phyloP scores from a whole-genome alignment of 371 early-diverging fungal species.

The Encephalitozoon romaleae region DNA sequence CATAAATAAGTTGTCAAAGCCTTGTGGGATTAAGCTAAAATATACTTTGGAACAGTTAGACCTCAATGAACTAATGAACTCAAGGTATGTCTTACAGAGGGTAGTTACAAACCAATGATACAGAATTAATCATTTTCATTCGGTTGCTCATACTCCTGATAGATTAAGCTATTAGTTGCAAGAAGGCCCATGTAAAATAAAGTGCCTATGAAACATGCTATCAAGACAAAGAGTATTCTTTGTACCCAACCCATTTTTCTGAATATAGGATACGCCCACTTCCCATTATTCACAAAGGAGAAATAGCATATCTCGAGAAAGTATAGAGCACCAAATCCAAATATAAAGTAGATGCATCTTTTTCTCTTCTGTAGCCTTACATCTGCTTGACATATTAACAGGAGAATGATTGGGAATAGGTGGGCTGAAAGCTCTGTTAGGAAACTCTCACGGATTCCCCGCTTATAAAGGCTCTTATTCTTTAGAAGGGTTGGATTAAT shows the following conservation, averaged over 20 bases:
- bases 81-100: not conserved
- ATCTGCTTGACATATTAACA: not conserved
- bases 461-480: not conserved
- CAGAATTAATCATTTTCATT: not conserved
- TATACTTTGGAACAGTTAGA: not conserved
- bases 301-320: not conserved
- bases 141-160: not conserved
- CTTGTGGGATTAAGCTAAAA: not conserved
- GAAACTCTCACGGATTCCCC: not conserved
- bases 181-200: not conserved
- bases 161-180: not conserved
- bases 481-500: slow-evolving; percentile 7
- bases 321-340: not conserved
- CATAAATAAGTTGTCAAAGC: not conserved
- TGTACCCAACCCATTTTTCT: not conserved
- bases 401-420: slow-evolving; percentile 9
- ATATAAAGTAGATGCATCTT: not conserved
- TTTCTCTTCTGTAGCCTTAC: not conserved
- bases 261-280: not conserved
- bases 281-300: not conserved
- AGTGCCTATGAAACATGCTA: not conserved
- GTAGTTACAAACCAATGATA: not conserved
- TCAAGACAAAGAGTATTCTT: not conserved
- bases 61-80: not conserved
- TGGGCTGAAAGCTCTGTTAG: slow-evolving; percentile 16